Percentiles rank a stretch among this genome's conserved stretches.
Evolutionary conservation across 2,329 filamentous ascomycete genomes (phyloP).

Genomic region (Rosellinia necatrix): DNA sequence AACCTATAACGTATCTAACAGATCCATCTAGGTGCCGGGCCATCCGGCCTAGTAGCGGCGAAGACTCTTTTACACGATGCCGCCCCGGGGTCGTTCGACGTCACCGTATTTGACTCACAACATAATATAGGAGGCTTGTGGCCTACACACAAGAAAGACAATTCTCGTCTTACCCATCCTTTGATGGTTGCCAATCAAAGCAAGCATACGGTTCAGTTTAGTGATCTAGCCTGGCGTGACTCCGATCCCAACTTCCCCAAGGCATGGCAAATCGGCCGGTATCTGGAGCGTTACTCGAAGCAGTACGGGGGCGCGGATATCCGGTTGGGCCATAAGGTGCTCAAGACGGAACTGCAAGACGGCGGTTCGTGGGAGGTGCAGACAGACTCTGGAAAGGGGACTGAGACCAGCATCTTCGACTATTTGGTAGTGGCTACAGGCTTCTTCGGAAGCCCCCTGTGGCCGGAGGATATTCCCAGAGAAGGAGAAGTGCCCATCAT

Average conservation of each 20-base stretch:
- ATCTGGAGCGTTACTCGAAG: slow-evolving; percentile 68
- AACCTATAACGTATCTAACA: not conserved
- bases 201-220: slow-evolving; percentile 73
- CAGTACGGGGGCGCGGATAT: slow-evolving; percentile 57
- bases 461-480: slow-evolving; percentile 51
- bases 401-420: slow-evolving; percentile 64
- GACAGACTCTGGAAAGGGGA: slow-evolving; percentile 42
- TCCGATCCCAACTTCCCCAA: slow-evolving; percentile 68
- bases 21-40: slow-evolving; percentile 62
- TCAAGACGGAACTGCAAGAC: slow-evolving; percentile 44
- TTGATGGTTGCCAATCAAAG: slow-evolving; percentile 77
- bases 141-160: slow-evolving; percentile 59
- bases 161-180: slow-evolving; percentile 62
- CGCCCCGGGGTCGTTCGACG: slow-evolving; percentile 60
- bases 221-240: slow-evolving; percentile 72
- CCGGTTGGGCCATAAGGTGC: slow-evolving; percentile 55
- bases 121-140: slow-evolving; percentile 76
- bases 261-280: slow-evolving; percentile 77
- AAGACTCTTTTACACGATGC: slow-evolving; percentile 72
- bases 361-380: slow-evolving; percentile 49
- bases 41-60: slow-evolving; percentile 69
- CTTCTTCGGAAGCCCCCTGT: slow-evolving; percentile 69
- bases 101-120: slow-evolving; percentile 72
- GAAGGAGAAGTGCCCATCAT: slow-evolving; percentile 54
- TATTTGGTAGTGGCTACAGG: slow-evolving; percentile 74